phyloP scores from a whole-genome alignment of 805 yeast species.

The Ogataea degrootiae region DNA sequence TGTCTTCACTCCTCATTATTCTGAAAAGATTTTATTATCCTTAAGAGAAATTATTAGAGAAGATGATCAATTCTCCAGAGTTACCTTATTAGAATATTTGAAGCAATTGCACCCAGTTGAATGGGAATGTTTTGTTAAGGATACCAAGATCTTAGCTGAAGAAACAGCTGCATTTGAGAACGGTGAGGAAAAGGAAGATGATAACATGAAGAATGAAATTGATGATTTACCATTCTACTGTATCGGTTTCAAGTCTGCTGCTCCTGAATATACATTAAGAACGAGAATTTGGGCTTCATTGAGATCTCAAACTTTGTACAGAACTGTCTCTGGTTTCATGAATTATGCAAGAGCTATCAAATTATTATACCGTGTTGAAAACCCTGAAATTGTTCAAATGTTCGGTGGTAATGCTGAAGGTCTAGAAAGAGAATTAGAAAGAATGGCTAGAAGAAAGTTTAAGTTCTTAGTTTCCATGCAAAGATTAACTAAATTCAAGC shows the following conservation, averaged over 20 bases:
- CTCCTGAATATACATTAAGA: conserved; percentile 93
- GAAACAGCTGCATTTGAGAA: conserved; percentile 81
- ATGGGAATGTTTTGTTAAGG: conserved; percentile 97
- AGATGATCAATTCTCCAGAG: conserved; percentile 94
- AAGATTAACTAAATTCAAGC: conserved; percentile 64
- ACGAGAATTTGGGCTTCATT: conserved; percentile 98
- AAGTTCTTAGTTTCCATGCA: conserved; percentile 83
- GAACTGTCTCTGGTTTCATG: conserved; percentile 98
- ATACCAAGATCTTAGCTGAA: conserved; percentile 91
- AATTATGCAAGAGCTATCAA: conserved; percentile 96
- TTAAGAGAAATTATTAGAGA: conserved; percentile 94
- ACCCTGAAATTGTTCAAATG: conserved; percentile 94
- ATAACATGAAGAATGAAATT: conserved; percentile 70
- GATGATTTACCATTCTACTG: conserved; percentile 93
- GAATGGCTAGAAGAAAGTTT: conserved; percentile 82
- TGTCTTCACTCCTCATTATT: conserved; percentile 91
- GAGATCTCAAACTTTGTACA: conserved; percentile 92
- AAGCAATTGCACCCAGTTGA: conserved; percentile 94
- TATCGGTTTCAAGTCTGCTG: conserved; percentile 96
- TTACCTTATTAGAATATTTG: conserved; percentile 87
- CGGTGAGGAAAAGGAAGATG: conserved; percentile 57
- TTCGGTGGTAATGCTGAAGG: conserved; percentile 99
- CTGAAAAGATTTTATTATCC: conserved; percentile 91
- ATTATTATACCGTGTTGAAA: conserved; percentile 88
- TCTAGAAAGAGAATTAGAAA: conserved; percentile 88